Base-by-base conservation (phyloP, 129 eudicot species). In the Flaveria ramosissima region DNA sequence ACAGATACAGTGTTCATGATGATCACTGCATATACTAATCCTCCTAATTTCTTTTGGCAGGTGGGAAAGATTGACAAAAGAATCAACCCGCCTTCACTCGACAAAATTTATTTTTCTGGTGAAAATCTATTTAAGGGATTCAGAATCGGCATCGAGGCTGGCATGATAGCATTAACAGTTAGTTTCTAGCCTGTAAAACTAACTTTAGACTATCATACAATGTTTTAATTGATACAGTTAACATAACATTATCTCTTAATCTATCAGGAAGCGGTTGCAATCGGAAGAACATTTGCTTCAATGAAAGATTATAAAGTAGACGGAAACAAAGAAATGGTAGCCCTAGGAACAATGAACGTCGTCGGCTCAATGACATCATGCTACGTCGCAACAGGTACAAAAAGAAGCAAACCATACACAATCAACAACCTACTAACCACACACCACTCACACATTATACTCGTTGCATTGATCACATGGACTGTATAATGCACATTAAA, bases 241-340 rank as follows among this genome's bases (percentile, higher is more conserved):
- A 36, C n/a, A 45, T 45, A 36, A 5, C 41, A 39, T 46, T 50
- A 12, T 15, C 13, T 2, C 7, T 19, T 45, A 39, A 41, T 81
- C 4, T 64, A n/a, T 56, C 78, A 89, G 97, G 97, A 91, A 91
- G 97, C 97, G 7, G 92, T 86, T 21, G 97, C 97, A 15, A 91
- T 91, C 16, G 97, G 97, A 66, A 89, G 95, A 89, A 89, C 97
- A 27, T 91, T 89, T 82, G 95, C 97, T 73, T 64, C 90, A 57
- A 85, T 89, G 95, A 91, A 89, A 75, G 95, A 86, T 63, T 91
- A 91, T 65, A 88, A 86, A 77, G 80, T 91, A 60, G 89, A 91
- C 77, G 97, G 97, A 68, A 91, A 91, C 87, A 91, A 85, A 79
- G 97, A 91, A 83, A 91, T 91, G 97, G 90, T 91, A 17, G 95